Base-by-base conservation (phyloP, 176 grass and related monocot species). In the Hyparrhenia diplandra region DNA sequence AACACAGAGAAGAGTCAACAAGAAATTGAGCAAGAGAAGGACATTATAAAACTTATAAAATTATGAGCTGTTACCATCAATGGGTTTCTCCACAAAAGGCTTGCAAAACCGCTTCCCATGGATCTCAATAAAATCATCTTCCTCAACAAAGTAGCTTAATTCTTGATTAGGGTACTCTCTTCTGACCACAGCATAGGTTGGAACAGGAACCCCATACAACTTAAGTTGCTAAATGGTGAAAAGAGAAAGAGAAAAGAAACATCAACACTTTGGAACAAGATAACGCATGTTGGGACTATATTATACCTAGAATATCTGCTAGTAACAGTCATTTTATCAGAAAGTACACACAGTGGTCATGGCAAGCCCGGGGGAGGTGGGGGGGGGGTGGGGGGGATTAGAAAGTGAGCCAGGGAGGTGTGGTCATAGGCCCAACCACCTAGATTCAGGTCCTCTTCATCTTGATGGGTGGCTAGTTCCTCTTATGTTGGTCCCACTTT, bases 21-120 rank as follows among this genome's bases (percentile, higher is more conserved):
- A 58, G 21, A 74, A 75, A 70, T 28, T 28, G 55, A 28, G 24
- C 49, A 80, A 45, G 34, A 52, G 52, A 78, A 87, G 10, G 61
- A 10, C 34, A 35, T 47, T 37, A 43, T 13, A 45, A 5, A 84
- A 75, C 12, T 18, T 46, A 73, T 55, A 43, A 85, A 60, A 80
- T 71, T n/a, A 80, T 57, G 47, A 78, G 24, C 30, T 85, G n/a
- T 83, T 94, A 98, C 95, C 95, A 82, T 94, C 77, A 23, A 94
- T 85, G 76, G 95, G 92, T 91, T 98, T 98, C 85, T 98, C 95
- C 81, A 98, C 95, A 13, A 98, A 98, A 79, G 92, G 95, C 74
- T 98, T 98, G 49, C 54, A 91, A 84, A 98, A 98, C 8, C 81
- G 89, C 52, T 91, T 94, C 13, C 95, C 95, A 39, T 76, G 90